Conservation (phyloP, 768 basidiomycete genomes). For the Trametes cingulata region DNA sequence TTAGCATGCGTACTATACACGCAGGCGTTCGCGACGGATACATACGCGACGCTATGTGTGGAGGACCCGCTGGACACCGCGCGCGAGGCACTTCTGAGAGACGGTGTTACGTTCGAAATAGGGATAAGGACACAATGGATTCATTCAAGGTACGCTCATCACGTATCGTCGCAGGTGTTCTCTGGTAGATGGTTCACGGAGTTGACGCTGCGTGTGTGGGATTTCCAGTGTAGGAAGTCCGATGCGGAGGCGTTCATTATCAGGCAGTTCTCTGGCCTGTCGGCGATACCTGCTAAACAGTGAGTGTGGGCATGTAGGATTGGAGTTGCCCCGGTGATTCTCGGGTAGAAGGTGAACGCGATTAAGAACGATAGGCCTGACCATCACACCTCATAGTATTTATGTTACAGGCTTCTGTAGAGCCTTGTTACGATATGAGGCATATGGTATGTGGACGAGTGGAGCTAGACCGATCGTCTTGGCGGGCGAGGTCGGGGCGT, state of each 20-base stretch:
- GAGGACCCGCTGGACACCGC: constrained; percentile 69
- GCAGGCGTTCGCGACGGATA: constrained; percentile 61
- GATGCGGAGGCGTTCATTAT: neutral
- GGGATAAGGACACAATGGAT: constrained; percentile 76
- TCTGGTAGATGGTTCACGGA: neutral
- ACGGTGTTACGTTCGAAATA: constrained; percentile 74
- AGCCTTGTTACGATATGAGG: too few relatives aligned
- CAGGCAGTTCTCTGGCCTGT: neutral
- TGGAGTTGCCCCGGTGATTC: neutral
- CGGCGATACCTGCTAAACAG: neutral
- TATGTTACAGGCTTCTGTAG: neutral
- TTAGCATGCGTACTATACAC: too few relatives aligned
- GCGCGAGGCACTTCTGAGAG: constrained; percentile 70
- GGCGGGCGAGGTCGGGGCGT: neutral
- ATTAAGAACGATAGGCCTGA: too few relatives aligned
- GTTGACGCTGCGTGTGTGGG: constrained; percentile 38
- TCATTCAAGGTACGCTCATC: constrained; percentile 61
- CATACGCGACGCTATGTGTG: constrained; percentile 75
- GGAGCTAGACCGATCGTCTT: neutral
- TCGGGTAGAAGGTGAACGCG: too few relatives aligned
- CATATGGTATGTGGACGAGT: neutral
- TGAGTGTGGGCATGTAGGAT: neutral
- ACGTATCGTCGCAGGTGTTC: neutral
- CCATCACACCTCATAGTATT: too few relatives aligned
- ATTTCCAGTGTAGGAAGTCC: constrained; percentile 50